Base-by-base conservation (phyloP, 371 early-diverging fungal species). In the Sporodiniella umbellata region DNA sequence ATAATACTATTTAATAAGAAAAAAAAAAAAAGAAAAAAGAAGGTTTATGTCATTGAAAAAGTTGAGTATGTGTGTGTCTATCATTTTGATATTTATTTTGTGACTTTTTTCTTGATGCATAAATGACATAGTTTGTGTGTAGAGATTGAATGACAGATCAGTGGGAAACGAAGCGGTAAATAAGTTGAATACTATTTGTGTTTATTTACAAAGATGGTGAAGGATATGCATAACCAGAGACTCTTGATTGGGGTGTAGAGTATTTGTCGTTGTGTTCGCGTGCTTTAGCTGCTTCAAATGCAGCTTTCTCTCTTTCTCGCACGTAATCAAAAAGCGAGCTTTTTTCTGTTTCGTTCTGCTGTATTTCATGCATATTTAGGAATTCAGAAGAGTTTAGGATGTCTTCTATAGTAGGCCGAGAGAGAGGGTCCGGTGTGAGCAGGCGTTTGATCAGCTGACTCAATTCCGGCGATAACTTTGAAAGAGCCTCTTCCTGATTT, bases 371-470 rank as follows among this genome's bases (percentile, higher is more conserved):
- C n/a, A 26, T 19, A 4, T 42, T 24, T 15, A 24, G 8, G 21
- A 60, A 33, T 11, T 53, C n/a, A 10, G 59, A 51, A 47, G 56
- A 56, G 0, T 33, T 37, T 3, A 56, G 33, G 11, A 60, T 46
- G 8, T 67, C 57, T 24, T 54, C 12, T 12, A 51, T 65, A 10
- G 82, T 73, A 0, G 90, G 88, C 12, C 94, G 73, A 30, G 59
- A 48, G 0, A 48, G 56, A 17, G 76, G 75, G 22, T 76, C 64
- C 0, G 85, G 83, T 40, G 77, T 73, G 33, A 93, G 64, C 85
- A 93, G 79, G 38, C 56, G 66, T 39, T 70, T 72, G 46, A 92
- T 84, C 26, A 89, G 62, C 7, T 82, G 59, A 51, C 26, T 33
- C 50, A 61, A 35, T 1, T 52, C 50, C 6, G 39, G 17, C 7